These are phyloP conservation scores for Podospora tetraspora DNA, from an alignment of 495 filamentous ascomycete species.

Conservation along the genomic window DNA sequence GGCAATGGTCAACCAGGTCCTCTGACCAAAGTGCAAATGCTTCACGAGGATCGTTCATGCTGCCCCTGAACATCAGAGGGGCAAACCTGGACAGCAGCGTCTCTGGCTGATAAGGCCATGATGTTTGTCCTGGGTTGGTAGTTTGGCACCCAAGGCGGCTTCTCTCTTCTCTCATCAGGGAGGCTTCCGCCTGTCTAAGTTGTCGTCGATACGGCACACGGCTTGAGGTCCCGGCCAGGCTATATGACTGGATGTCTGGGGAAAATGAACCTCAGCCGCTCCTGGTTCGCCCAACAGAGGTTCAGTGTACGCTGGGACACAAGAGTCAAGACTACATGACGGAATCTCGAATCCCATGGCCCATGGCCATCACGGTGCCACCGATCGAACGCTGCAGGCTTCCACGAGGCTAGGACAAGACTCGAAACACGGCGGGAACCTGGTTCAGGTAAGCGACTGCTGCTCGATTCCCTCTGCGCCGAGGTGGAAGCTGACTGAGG, in stretches of 20 bases:
- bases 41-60: slow-evolving; percentile 3
- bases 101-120: background rate
- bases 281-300: background rate
- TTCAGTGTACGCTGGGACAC: background rate
- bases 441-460: background rate
- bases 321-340: background rate
- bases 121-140: background rate
- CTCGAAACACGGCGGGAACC: background rate
- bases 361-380: background rate
- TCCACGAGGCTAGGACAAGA: background rate
- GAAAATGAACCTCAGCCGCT: background rate
- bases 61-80: background rate
- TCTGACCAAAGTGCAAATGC: background rate
- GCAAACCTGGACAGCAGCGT: slow-evolving; percentile 4
- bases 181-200: background rate
- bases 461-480: background rate
- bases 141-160: too few species aligned
- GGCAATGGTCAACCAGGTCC: background rate
- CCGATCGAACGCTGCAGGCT: background rate
- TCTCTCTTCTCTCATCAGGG: background rate
- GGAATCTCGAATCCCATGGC: background rate
- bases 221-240: background rate
- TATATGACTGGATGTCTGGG: background rate
- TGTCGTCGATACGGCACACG: background rate
- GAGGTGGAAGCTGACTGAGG: background rate